Percentiles rank a stretch among this genome's conserved stretches.
Conservation (phyloP, 495 filamentous ascomycete species). For the Aspergillus diversus region DNA sequence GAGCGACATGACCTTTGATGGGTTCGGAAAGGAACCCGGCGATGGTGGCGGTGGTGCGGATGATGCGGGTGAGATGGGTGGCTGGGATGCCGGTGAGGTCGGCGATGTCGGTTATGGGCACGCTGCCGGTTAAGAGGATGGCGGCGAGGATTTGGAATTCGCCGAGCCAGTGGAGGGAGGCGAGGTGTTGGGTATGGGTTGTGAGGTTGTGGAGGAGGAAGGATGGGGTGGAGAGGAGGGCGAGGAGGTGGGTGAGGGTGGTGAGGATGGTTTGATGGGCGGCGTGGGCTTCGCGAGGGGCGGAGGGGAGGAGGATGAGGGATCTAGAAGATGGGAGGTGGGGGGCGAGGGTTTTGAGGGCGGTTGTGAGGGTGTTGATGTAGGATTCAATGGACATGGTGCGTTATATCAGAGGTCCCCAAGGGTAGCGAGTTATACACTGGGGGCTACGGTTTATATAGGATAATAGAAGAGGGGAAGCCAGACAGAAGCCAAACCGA, state of each 20-base stretch:
- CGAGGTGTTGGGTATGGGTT: constrained; percentile 28
- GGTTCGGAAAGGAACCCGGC: constrained; percentile 44
- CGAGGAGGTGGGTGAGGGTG: constrained; percentile 1
- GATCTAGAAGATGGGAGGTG: not conserved
- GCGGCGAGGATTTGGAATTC: constrained; percentile 49
- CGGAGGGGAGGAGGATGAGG: not conserved
- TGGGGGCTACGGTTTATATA: too few species aligned
- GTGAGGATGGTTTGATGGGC: constrained; percentile 4
- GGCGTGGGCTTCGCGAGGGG: constrained; percentile 9
- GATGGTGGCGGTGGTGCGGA: constrained; percentile 38
- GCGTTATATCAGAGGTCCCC: too few species aligned
- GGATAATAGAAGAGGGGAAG: too few species aligned
- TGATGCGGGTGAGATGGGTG: constrained; percentile 34
- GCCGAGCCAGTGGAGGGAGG: constrained; percentile 47
- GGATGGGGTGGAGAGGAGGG: constrained; percentile 2
- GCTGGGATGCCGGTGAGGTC: constrained; percentile 39
- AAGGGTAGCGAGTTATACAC: too few species aligned
- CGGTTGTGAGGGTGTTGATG: not conserved
- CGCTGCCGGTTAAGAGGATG: constrained; percentile 38
- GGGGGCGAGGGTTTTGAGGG: constrained; percentile 10
- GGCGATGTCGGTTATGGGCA: constrained; percentile 42
- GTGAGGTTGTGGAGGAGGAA: constrained; percentile 13
- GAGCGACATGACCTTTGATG: constrained; percentile 35
- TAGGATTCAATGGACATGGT: too few species aligned
- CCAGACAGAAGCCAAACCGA: too few species aligned